phyloP scores from a whole-genome alignment of 225 moss, liverwort and hornwort genomes.

The Straminergon stramineum region DNA sequence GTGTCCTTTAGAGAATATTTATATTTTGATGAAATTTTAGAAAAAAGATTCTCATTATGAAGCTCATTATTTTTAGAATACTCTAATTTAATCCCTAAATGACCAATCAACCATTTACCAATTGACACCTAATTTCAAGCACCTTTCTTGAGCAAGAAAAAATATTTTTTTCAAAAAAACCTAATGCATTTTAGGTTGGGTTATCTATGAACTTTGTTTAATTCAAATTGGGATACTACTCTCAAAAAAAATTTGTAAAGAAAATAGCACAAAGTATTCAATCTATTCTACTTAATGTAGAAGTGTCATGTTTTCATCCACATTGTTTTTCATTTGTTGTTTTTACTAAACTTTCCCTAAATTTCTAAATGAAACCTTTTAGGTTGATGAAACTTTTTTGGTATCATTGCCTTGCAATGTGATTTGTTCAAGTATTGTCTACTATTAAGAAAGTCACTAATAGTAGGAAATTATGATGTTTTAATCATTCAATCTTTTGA shows the following conservation, averaged over 20 bases:
- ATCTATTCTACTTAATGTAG: background rate
- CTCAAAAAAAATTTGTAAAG: rapidly evolving
- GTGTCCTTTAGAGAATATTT: background rate
- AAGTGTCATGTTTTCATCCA: no score
- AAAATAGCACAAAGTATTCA: background rate
- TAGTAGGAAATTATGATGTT: no score
- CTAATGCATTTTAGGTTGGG: background rate
- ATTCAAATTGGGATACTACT: background rate
- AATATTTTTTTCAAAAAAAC: background rate
- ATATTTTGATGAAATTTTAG: background rate
- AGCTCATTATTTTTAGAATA: background rate
- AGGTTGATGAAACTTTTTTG: background rate
- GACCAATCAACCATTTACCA: background rate
- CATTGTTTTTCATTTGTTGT: background rate
- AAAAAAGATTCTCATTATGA: background rate
- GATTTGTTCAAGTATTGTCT: rapidly evolving
- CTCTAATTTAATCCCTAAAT: background rate
- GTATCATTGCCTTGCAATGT: background rate
- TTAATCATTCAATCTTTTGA: background rate
- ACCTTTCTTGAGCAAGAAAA: background rate
- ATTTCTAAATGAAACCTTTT: background rate
- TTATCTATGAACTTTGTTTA: background rate
- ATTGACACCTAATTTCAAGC: background rate
- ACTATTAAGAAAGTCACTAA: no score
- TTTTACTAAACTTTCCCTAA: background rate